Conservation (phyloP, 805 yeast species). For the Kazachstania viticola region DNA sequence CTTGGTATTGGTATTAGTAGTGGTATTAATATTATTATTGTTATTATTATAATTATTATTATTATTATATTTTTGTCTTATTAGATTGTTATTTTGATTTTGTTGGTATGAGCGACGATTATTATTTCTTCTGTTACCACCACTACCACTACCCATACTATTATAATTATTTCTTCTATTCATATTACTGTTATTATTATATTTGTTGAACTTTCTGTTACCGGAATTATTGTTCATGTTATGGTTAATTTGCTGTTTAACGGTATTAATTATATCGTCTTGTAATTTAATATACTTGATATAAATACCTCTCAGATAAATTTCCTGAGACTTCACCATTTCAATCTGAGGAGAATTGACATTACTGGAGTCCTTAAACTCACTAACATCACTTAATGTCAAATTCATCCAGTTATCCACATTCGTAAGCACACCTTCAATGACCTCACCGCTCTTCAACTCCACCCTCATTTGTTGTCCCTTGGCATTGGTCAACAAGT, state of each 20-base stretch:
- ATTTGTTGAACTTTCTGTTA: slow-evolving; percentile 23
- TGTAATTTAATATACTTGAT: slow-evolving; percentile 69
- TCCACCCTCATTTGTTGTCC: slow-evolving; percentile 82
- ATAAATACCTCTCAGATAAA: slow-evolving; percentile 77
- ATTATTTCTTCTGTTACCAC: slow-evolving; percentile 10
- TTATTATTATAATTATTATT: slow-evolving; percentile 4
- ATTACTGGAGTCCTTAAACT: slow-evolving; percentile 29
- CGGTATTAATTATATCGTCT: slow-evolving; percentile 64
- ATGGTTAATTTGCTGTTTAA: slow-evolving; percentile 51
- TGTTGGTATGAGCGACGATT: not conserved
- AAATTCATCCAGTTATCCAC: slow-evolving; percentile 96
- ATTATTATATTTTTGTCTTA: slow-evolving; percentile 14
- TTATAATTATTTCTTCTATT: slow-evolving; percentile 25
- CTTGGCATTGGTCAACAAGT: slow-evolving; percentile 80
- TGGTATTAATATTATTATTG: slow-evolving; percentile 14
- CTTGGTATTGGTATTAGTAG: slow-evolving; percentile 4
- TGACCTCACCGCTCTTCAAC: slow-evolving; percentile 80
- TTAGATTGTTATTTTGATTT: slow-evolving; percentile 11
- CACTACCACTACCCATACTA: too few relatives aligned
- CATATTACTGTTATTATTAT: slow-evolving; percentile 4
- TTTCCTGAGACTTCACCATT: slow-evolving; percentile 55
- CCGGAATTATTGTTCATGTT: slow-evolving; percentile 32
- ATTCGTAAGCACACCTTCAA: slow-evolving; percentile 71
- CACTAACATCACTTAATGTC: slow-evolving; percentile 61
- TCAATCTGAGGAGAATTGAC: slow-evolving; percentile 23